Percentiles rank a stretch among this genome's conserved stretches.
Conservation (phyloP, 495 filamentous ascomycete species). For the Pseudoneurospora amorphoporcata region DNA sequence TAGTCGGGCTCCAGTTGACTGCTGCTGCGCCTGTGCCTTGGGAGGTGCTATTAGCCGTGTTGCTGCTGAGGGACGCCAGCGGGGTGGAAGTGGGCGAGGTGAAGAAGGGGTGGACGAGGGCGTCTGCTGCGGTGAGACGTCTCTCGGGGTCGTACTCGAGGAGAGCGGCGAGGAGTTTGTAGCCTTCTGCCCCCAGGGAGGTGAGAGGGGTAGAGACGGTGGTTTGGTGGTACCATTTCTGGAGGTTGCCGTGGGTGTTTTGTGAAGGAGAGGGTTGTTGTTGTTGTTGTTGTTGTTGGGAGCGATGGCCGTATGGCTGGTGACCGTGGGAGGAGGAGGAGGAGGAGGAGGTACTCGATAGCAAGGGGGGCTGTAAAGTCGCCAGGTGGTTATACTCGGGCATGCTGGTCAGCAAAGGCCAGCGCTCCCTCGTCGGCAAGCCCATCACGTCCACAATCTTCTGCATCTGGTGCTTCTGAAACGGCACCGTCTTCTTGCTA, state of each 20-base stretch:
- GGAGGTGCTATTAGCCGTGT: neutral
- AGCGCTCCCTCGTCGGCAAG: constrained; percentile 76
- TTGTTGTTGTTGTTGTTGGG: constrained; percentile 30
- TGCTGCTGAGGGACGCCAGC: neutral
- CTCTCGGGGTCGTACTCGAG: constrained; percentile 90
- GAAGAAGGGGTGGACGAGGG: constrained; percentile 84
- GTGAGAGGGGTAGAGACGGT: constrained; percentile 29
- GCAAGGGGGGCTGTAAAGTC: constrained; percentile 45
- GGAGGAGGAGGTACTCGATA: constrained; percentile 21
- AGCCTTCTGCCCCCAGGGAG: constrained; percentile 63
- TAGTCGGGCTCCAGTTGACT: constrained; percentile 52
- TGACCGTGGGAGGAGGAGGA: too few relatives aligned
- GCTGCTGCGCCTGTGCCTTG: neutral
- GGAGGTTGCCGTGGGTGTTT: constrained; percentile 27
- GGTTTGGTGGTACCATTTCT: constrained; percentile 49
- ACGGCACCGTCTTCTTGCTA: constrained; percentile 90
- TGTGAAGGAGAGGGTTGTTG: neutral
- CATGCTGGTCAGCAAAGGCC: constrained; percentile 72
- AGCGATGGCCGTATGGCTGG: constrained; percentile 37
- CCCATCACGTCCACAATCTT: constrained; percentile 97
- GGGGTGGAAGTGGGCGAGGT: constrained; percentile 20
- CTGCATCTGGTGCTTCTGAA: constrained; percentile 97
- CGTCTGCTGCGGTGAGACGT: constrained; percentile 73
- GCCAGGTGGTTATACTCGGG: constrained; percentile 69
- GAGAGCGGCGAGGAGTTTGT: constrained; percentile 67